Evolutionary conservation across 179 eudicot genomes (phyloP), one percentile per base, ranked within the genome.

Genomic region (Carnegiea gigantea): DNA sequence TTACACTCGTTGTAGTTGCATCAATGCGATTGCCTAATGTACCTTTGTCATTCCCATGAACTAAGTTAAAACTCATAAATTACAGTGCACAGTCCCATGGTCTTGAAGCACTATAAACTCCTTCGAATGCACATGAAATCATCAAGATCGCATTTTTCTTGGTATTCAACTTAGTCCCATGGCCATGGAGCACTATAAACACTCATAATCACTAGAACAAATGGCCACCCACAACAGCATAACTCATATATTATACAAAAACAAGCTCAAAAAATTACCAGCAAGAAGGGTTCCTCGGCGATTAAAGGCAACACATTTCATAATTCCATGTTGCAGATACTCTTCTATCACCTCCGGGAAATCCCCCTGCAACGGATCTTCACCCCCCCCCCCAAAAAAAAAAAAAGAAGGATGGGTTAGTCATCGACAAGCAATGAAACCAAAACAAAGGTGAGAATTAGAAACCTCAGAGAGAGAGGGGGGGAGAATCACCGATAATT

Each of bases 221-320:
- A 18, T 57, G 12, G n/a, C 62, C 1, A 20, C 2, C 62, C 62
- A 18, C 21, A 20, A 57, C 57, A 51, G 57, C n/a, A 57, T 15
- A 20, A 62, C 68, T n/a, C 26, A 23, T 23, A 62, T 24, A 62
- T 20, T 9, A 51, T 3, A 17, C 14, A 62, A 62, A 11, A 23
- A 62, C 21, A 11, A 62, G 68, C 28, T 21, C 30, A 33, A 51
- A 51, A 21, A 53, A 8, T 59, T 93, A 97, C 99, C 99, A 78
- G 99, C 99, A 79, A 97, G 97, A 88, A 97, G 95, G 33, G 98
- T 97, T 80, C 98, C 99, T 0, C 95, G 91, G 78, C 99, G 97
- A 89, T 97, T 97, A 78, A 97, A 97, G 82, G 99, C 95, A 72
- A 95, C 88, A 83, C 99, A 97, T 82, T 97, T 97, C 97, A 88